Evolutionary conservation across 257 asterid genomes (phyloP).

Genomic region (Jacaranda mimosifolia): DNA sequence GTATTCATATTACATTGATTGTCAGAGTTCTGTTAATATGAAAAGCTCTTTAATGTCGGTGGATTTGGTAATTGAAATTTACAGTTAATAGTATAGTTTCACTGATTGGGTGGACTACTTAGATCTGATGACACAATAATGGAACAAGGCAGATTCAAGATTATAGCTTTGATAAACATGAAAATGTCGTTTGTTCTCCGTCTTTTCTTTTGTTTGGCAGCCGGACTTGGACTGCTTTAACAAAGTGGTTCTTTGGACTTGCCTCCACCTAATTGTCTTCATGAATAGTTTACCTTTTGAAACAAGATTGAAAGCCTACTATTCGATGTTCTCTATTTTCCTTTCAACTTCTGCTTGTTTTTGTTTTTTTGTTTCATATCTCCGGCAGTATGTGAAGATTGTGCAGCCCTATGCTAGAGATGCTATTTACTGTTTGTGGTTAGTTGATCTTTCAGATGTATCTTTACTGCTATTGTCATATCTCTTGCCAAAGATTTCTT

Average conservation of each 20-base stretch:
- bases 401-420: neutral
- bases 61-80: neutral
- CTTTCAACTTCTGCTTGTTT: neutral
- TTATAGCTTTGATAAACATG: conserved; percentile 23
- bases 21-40: neutral
- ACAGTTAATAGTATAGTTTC: neutral
- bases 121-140: conserved; percentile 23
- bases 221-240: conserved; percentile 25
- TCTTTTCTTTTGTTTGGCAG: conserved; percentile 10
- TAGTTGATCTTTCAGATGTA: conserved; percentile 19
- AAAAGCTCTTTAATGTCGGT: conserved; percentile 11
- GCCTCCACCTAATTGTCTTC: neutral
- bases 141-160: neutral
- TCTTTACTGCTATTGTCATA: neutral
- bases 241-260: too few species aligned
- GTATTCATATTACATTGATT: neutral
- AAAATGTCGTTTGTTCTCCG: neutral
- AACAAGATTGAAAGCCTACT: conserved; percentile 8
- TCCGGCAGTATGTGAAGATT: neutral
- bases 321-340: too few species aligned
- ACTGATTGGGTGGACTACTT: neutral
- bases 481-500: conserved; percentile 1
- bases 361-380: neutral
- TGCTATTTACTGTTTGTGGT: neutral
- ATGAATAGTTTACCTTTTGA: neutral